Conservation (phyloP, 176 grass and related monocot genomes). For the Cymbopogon citratus region DNA sequence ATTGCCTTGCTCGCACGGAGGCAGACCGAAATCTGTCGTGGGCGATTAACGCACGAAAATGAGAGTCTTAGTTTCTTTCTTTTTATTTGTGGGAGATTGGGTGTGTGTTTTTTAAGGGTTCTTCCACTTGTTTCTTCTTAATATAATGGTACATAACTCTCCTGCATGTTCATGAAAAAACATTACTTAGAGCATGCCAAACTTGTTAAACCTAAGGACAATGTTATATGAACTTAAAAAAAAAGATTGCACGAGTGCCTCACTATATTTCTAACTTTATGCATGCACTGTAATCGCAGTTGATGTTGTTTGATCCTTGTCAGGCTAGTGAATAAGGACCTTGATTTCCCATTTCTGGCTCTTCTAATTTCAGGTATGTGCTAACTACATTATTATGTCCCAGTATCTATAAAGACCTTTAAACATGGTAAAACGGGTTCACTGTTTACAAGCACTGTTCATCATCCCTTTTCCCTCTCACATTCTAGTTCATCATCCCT, state of each 20-base stretch:
- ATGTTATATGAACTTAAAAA: background rate
- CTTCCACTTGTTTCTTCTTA: background rate
- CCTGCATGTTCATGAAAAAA: background rate
- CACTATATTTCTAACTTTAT: constrained; percentile 18
- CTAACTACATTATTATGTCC: constrained; percentile 14
- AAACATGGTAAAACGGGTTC: too few species aligned
- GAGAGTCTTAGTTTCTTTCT: too few species aligned
- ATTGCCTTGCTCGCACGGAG: too few species aligned
- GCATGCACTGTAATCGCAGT: constrained; percentile 13
- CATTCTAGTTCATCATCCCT: too few species aligned
- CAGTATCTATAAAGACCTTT: too few species aligned
- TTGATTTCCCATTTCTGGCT: constrained; percentile 88
- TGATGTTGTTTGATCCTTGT: constrained; percentile 32
- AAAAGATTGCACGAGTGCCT: background rate
- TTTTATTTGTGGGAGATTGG: too few species aligned
- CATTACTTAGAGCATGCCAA: background rate
- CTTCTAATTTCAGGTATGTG: constrained; percentile 95
- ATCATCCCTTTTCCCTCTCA: too few species aligned
- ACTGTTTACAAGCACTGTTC: too few species aligned
- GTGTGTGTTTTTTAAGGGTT: background rate
- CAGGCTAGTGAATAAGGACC: constrained; percentile 71
- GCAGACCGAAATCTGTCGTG: too few species aligned
- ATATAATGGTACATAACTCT: background rate
- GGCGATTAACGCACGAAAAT: too few species aligned
- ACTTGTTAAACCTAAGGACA: background rate